Evolutionary conservation across 2,329 filamentous ascomycete genomes (phyloP).

Genomic region (Aspergillus latus): DNA sequence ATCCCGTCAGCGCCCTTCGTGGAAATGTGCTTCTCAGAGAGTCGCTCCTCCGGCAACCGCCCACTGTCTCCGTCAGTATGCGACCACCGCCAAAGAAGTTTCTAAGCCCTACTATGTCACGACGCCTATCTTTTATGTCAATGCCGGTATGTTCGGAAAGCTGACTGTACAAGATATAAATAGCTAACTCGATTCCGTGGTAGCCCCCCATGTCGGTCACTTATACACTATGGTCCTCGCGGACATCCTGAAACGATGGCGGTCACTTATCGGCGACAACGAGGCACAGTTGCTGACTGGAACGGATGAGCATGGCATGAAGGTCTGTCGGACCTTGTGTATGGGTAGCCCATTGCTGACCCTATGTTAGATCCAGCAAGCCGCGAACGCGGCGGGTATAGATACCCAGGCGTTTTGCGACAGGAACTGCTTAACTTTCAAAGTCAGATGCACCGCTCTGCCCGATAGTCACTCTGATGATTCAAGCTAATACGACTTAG

Average conservation of each 20-base stretch:
- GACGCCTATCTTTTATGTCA: slow-evolving; percentile 98
- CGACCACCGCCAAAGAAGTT: slow-evolving; percentile 27
- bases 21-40: slow-evolving; percentile 34
- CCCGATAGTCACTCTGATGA: background rate
- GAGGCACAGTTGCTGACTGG: slow-evolving; percentile 78
- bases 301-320: slow-evolving; percentile 97
- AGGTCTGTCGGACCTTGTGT: slow-evolving; percentile 50
- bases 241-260: slow-evolving; percentile 91
- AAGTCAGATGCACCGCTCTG: slow-evolving; percentile 39
- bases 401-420: slow-evolving; percentile 87
- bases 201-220: slow-evolving; percentile 91
- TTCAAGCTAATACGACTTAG: slow-evolving; percentile 30
- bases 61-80: slow-evolving; percentile 29
- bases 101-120: slow-evolving; percentile 90
- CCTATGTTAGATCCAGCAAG: slow-evolving; percentile 69
- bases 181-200: background rate
- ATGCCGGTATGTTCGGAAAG: slow-evolving; percentile 63
- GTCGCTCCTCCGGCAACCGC: slow-evolving; percentile 20
- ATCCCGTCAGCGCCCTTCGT: slow-evolving; percentile 23
- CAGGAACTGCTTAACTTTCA: slow-evolving; percentile 75
- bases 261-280: slow-evolving; percentile 67
- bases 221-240: slow-evolving; percentile 89
- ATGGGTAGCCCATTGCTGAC: slow-evolving; percentile 17
- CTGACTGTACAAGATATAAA: no score
- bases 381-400: slow-evolving; percentile 68